These are phyloP conservation scores for Tetraselmis chui DNA, from an alignment of 139 green algal genomes.

Conservation along the genomic window DNA sequence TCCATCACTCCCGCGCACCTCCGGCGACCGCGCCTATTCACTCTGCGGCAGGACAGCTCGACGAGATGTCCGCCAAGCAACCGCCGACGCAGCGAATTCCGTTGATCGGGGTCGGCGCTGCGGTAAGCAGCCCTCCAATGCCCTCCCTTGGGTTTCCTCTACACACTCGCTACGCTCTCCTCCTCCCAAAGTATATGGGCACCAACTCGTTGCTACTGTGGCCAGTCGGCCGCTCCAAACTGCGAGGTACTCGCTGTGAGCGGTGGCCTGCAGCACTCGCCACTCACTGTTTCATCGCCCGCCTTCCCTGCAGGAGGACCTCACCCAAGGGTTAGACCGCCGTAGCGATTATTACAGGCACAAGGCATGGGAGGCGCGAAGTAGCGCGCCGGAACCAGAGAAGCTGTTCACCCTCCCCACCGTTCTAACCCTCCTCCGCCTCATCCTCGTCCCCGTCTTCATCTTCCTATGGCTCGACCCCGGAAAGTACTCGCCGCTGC, in stretches of 20 bases:
- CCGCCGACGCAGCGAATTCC: neutral
- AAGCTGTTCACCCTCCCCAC: conserved; percentile 80
- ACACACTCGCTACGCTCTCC: too few species aligned
- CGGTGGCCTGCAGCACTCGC: too few species aligned
- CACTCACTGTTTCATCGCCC: too few species aligned
- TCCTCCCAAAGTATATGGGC: too few species aligned
- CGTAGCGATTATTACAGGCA: neutral
- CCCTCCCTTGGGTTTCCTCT: too few species aligned
- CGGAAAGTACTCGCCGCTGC: neutral
- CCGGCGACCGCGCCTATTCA: too few species aligned
- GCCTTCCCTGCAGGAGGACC: neutral
- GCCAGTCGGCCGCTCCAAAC: too few species aligned
- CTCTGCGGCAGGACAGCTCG: too few species aligned
- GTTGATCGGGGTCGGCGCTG: neutral
- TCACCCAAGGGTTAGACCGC: neutral
- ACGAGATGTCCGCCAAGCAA: too few species aligned
- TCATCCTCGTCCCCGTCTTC: conserved; percentile 74
- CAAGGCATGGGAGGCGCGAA: neutral
- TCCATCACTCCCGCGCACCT: too few species aligned
- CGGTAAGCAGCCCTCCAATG: neutral
- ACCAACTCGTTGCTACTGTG: too few species aligned
- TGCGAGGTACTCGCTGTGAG: too few species aligned
- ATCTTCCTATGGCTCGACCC: conserved; percentile 14
- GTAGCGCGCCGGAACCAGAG: neutral
- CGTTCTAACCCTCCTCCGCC: conserved; percentile 69